Evolutionary conservation across 202 grass and related monocot genomes (phyloP).

Genomic region (Panicum hallii): DNA sequence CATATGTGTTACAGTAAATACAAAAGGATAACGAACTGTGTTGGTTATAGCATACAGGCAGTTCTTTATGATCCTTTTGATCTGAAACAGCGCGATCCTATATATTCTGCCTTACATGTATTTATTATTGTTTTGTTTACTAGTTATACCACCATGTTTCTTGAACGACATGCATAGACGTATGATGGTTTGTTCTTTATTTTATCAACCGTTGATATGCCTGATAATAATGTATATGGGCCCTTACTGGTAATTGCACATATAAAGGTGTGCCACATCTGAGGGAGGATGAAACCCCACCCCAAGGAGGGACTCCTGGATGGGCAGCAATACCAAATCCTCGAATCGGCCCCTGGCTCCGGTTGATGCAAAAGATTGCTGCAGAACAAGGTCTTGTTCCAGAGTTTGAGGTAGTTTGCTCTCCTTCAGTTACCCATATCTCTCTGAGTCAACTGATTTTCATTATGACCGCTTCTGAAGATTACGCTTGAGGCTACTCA

Average conservation of each 20-base stretch:
- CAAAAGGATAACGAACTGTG: conserved; percentile 1
- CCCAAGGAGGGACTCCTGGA: conserved; percentile 80
- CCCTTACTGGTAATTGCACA: conserved; percentile 19
- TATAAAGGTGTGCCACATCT: conserved; percentile 78
- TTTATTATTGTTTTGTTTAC: background rate
- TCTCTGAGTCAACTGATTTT: conserved; percentile 30
- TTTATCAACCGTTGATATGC: conserved; percentile 1
- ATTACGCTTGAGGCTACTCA: conserved; percentile 95
- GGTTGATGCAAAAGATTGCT: conserved; percentile 69
- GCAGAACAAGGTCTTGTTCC: conserved; percentile 73
- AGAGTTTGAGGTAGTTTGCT: conserved; percentile 77
- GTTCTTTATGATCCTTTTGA: background rate
- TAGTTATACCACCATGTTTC: conserved; percentile 11
- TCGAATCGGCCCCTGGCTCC: conserved; percentile 83
- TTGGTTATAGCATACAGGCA: background rate
- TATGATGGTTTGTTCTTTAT: background rate
- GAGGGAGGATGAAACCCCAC: conserved; percentile 72
- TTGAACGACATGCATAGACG: background rate
- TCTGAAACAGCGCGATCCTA: background rate
- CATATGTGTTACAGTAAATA: background rate
- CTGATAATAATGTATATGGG: conserved; percentile 14
- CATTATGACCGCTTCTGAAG: conserved; percentile 54
- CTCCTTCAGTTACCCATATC: background rate
- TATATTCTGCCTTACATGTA: background rate
- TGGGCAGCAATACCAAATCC: conserved; percentile 84